Evolutionary conservation across 139 green algal species (phyloP).

Genomic region (Raphidocelis subcapitata): DNA sequence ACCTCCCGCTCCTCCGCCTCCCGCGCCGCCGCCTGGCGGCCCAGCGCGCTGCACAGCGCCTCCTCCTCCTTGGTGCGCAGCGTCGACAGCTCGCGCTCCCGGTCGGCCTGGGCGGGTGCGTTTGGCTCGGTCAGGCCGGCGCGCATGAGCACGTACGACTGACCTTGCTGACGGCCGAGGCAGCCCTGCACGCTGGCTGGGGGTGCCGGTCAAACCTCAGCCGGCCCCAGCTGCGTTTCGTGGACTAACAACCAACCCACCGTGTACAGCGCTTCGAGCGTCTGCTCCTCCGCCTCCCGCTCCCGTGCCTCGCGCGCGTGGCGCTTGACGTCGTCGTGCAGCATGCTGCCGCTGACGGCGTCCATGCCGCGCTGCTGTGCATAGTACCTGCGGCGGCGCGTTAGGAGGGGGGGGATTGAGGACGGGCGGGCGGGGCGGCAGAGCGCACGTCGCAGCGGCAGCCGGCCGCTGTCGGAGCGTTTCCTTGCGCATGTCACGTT

Average conservation of each 20-base stretch:
- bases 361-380: slow-evolving; percentile 42
- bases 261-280: slow-evolving; percentile 59
- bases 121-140: too few species aligned
- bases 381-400: slow-evolving; percentile 50
- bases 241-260: slow-evolving; percentile 28
- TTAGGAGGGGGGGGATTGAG: not conserved
- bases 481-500: not conserved
- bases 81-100: slow-evolving; percentile 5
- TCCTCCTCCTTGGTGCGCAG: slow-evolving; percentile 15
- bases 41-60: slow-evolving; percentile 42
- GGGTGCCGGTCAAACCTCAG: too few species aligned
- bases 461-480: not conserved
- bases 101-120: slow-evolving; percentile 11
- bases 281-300: slow-evolving; percentile 38
- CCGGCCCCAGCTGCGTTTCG: too few species aligned
- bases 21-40: slow-evolving; percentile 29
- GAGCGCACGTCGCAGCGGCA: not conserved
- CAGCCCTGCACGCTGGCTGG: too few species aligned
- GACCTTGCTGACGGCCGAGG: too few species aligned
- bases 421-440: not conserved
- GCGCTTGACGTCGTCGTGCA: slow-evolving; percentile 54
- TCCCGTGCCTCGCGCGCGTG: slow-evolving; percentile 47
- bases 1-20: slow-evolving; percentile 49
- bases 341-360: slow-evolving; percentile 20
- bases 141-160: too few species aligned